A percentile compares a stretch with the other conserved stretches of the same genome.
Evolutionary conservation across 2,329 filamentous ascomycete species (phyloP).

Genomic region (Cercospora sojina): DNA sequence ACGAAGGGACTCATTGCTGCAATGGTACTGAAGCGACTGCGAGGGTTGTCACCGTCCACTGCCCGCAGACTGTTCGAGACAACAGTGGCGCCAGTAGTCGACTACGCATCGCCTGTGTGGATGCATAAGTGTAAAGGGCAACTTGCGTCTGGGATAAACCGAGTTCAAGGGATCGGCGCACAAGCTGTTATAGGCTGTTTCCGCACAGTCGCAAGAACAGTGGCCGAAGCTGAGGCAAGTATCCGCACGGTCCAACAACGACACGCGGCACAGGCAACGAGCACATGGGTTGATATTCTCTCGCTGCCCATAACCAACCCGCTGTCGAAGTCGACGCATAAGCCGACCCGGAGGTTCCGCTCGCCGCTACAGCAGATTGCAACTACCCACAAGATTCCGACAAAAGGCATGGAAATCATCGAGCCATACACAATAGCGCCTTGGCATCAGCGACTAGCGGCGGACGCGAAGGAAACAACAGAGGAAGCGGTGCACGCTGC

Average conservation of each 20-base stretch:
- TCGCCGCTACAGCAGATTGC: background rate
- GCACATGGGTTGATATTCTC: background rate
- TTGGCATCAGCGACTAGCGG: background rate
- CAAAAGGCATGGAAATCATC: background rate
- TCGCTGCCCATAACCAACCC: background rate
- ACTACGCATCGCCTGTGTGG: background rate
- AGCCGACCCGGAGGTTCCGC: background rate
- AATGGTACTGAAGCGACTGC: conserved; percentile 9
- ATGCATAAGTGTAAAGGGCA: background rate
- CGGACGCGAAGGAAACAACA: background rate
- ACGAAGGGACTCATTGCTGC: conserved; percentile 5
- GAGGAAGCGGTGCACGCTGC: too few species aligned
- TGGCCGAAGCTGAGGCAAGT: background rate
- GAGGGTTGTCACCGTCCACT: conserved; percentile 1
- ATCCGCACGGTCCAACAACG: background rate
- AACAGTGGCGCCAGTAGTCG: background rate
- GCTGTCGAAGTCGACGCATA: too few species aligned
- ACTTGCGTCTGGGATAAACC: background rate
- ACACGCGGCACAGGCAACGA: background rate
- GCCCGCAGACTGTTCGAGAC: conserved; percentile 1
- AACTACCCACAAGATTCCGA: background rate
- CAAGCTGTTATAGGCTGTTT: too few species aligned
- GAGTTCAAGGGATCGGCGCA: background rate
- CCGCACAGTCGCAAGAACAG: background rate
- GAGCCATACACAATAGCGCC: background rate